phyloP scores from a whole-genome alignment of 495 filamentous ascomycete genomes.

The Sordaria brevicollis region DNA sequence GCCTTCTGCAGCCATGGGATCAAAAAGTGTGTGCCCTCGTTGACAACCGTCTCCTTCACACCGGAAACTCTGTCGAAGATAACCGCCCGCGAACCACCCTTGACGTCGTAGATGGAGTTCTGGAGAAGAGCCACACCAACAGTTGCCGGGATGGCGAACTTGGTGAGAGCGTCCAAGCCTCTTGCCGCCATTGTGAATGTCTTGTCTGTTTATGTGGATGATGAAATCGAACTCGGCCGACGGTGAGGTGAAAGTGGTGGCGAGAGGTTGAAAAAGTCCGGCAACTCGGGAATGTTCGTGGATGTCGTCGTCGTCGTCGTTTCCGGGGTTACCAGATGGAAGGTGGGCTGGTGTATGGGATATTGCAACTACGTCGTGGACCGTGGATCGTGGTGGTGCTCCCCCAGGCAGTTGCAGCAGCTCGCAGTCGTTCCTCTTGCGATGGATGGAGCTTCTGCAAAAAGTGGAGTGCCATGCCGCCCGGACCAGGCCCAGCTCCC shows the following conservation, averaged over 20 bases:
- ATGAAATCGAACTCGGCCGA: slow-evolving; percentile 5
- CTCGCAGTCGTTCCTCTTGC: no score
- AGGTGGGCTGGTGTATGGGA: not conserved
- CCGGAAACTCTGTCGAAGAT: slow-evolving; percentile 95
- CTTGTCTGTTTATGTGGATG: slow-evolving; percentile 15
- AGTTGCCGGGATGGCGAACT: slow-evolving; percentile 59
- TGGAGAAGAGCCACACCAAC: slow-evolving; percentile 52
- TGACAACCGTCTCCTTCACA: slow-evolving; percentile 84
- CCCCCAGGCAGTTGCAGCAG: not conserved
- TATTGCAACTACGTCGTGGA: not conserved
- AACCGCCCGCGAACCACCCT: slow-evolving; percentile 84
- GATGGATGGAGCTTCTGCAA: slow-evolving; percentile 14
- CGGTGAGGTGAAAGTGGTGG: not conserved
- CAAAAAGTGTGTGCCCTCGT: slow-evolving; percentile 96
- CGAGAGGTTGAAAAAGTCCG: not conserved
- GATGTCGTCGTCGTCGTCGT: slow-evolving; percentile 1
- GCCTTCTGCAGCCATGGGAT: slow-evolving; percentile 91
- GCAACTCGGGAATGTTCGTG: not conserved
- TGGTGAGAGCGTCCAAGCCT: slow-evolving; percentile 53
- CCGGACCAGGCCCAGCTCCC: not conserved
- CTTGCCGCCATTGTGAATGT: slow-evolving; percentile 39
- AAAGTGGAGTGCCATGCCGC: slow-evolving; percentile 10
- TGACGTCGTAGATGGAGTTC: slow-evolving; percentile 90
- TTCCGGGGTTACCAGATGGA: not conserved
- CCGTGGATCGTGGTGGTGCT: not conserved